Evolutionary conservation across 1,139 yeast species (phyloP), one percentile per base, ranked within the genome.

Genomic region (Suhomyces panamericanus): DNA sequence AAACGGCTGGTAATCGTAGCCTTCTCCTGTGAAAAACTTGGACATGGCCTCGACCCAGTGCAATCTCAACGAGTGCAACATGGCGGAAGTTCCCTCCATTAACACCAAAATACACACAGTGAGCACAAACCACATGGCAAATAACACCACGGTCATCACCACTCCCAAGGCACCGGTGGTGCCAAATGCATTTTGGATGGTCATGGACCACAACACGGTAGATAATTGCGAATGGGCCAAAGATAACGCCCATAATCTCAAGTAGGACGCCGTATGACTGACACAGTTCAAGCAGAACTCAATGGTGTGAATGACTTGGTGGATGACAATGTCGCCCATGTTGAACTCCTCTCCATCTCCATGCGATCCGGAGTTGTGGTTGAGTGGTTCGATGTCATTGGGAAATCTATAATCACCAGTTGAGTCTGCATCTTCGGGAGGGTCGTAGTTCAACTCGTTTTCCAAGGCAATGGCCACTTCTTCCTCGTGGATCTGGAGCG

Each of bases 21-120:
- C 99, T 62, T 93, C 98, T 56, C 99, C 99, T 58, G 87, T 89
- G 59, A 93, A 95, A 65, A 88, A 95, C 70, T 95, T 95, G 41
- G 97, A 90, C 98, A 95, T 95, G 28, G 97, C 91, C 69, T 95
- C 99, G 46, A 95, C 99, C 99, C 99, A 93, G 65, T 93, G 99
- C 61, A 93, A 73, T 67, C 99, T 87, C 58, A 95, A 78, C 22
- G 97, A 87, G 68, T 95, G 99, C 59, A 95, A 78, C 99, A 95
- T 95, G 26, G 99, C 99, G 35, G 96, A 87, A 0, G 99, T 95
- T 43, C 99, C 99, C 68, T 95, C 99, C 99, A 95, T 93, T 49
- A 90, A 75, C 41, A 95, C 98, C 63, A 95, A 77, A 48, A 95
- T 90, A 54, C 90, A 83, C 37, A 90, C 91, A 0, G 99, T 93